phyloP scores from a whole-genome alignment of 768 basidiomycete genomes.

The Amanita pallidorosea region DNA sequence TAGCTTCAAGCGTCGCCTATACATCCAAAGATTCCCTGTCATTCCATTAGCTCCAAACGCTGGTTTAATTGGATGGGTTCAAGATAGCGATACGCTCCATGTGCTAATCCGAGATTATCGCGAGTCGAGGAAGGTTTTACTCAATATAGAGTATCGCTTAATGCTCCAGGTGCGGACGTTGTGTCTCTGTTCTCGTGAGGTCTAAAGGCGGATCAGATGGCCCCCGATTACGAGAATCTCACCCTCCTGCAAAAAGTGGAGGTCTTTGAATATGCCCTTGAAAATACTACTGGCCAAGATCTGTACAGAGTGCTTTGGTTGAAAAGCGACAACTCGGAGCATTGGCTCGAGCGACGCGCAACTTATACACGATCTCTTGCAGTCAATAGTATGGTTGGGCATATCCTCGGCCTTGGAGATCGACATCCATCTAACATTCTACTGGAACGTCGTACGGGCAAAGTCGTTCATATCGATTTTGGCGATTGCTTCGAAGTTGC shows the following conservation, averaged over 20 bases:
- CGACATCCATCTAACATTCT: conserved; percentile 90
- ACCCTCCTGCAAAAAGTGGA: conserved; percentile 96
- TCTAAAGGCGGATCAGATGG: conserved; percentile 59
- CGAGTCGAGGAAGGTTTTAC: conserved; percentile 89
- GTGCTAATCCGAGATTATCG: conserved; percentile 94
- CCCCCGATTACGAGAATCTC: conserved; percentile 94
- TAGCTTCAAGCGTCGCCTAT: conserved; percentile 92
- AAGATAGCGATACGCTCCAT: conserved; percentile 91
- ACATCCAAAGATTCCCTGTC: conserved; percentile 87
- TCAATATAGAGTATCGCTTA: conserved; percentile 97
- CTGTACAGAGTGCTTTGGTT: conserved; percentile 95
- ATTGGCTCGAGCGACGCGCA: conserved; percentile 94
- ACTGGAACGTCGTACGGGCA: conserved; percentile 71
- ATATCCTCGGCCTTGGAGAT: conserved; percentile 93
- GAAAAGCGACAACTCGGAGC: conserved; percentile 90
- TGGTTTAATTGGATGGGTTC: conserved; percentile 91
- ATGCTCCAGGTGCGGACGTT: conserved; percentile 81
- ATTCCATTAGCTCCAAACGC: conserved; percentile 94
- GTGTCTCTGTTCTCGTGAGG: background rate
- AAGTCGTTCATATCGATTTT: conserved; percentile 96
- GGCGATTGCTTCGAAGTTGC: conserved; percentile 99
- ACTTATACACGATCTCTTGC: conserved; percentile 94
- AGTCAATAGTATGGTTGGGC: conserved; percentile 97
- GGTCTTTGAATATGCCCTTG: conserved; percentile 96
- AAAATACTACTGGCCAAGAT: conserved; percentile 98